A percentile compares a stretch with the other conserved stretches of the same genome.
Evolutionary conservation across 345 rosid genomes (phyloP).

Genomic region (Citrus reticulata): DNA sequence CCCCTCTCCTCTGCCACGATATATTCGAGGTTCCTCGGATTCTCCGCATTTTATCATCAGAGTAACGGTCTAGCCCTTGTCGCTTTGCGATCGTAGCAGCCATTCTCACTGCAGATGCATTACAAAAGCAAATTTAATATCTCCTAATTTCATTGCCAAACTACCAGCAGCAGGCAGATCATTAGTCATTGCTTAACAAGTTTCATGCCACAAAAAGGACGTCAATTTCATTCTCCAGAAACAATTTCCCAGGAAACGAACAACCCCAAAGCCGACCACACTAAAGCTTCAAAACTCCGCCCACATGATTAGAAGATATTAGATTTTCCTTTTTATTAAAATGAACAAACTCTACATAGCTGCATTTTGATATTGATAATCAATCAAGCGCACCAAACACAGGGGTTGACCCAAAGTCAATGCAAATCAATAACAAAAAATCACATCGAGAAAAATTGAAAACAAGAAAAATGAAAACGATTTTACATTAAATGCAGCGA

Average conservation of each 20-base stretch:
- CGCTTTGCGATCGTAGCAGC: slow-evolving; percentile 28
- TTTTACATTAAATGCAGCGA: neutral
- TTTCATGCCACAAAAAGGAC: neutral
- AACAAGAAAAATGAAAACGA: neutral
- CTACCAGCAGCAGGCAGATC: neutral
- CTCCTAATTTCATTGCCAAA: neutral
- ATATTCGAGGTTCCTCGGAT: neutral
- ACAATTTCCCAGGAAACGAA: neutral
- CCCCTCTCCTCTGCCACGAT: slow-evolving; percentile 24
- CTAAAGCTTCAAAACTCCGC: neutral
- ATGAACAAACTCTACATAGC: neutral
- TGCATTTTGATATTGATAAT: neutral
- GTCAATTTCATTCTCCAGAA: neutral
- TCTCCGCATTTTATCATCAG: slow-evolving; percentile 8
- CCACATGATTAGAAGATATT: neutral
- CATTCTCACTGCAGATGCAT: slow-evolving; percentile 35
- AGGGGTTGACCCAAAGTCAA: neutral
- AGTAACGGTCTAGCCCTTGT: slow-evolving; percentile 8
- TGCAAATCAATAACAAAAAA: neutral
- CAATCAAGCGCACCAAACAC: neutral
- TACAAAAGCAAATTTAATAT: neutral
- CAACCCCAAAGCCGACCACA: neutral
- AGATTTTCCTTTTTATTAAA: too few relatives aligned
- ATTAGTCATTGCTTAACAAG: neutral
- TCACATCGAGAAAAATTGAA: neutral